A percentile compares a stretch with the other conserved stretches of the same genome.
These are phyloP conservation scores for Trametes cinnabarina DNA, from an alignment of 768 basidiomycete genomes.

Conservation along the genomic window DNA sequence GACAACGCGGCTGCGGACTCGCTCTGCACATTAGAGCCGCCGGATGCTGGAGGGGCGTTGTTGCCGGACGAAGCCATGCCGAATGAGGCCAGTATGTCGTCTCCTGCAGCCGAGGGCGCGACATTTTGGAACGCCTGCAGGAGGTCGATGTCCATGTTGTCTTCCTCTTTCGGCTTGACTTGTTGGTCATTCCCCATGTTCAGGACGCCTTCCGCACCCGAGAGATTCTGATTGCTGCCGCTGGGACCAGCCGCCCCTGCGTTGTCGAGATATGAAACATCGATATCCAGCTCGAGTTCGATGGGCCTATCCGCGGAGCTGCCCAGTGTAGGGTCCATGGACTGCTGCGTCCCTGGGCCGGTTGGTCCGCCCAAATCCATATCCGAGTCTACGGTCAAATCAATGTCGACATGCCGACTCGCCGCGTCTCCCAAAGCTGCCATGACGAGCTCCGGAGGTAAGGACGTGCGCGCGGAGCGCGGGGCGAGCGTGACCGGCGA, in stretches of 20 bases:
- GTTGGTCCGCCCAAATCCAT: conserved; percentile 19
- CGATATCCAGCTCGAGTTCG: conserved; percentile 75
- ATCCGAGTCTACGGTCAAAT: conserved; percentile 47
- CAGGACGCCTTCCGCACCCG: conserved; percentile 6
- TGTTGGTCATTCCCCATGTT: background rate
- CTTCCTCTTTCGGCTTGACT: conserved; percentile 20
- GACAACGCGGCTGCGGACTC: conserved; percentile 13
- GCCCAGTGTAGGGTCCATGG: conserved; percentile 43
- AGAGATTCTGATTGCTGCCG: conserved; percentile 13
- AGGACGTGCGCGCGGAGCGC: conserved; percentile 61
- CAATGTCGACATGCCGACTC: conserved; percentile 48
- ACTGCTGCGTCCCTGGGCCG: conserved; percentile 18
- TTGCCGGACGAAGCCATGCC: background rate
- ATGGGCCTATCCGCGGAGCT: conserved; percentile 79
- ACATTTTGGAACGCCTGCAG: conserved; percentile 5
- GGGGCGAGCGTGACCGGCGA: conserved; percentile 84
- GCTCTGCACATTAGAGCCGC: background rate
- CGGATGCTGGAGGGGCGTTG: background rate
- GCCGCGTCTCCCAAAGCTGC: conserved; percentile 38
- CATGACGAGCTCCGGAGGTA: conserved; percentile 61
- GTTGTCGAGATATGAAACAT: conserved; percentile 45
- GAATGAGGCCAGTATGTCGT: conserved; percentile 17
- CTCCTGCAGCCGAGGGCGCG: background rate
- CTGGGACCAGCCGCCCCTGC: conserved; percentile 2
- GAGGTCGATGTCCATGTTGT: conserved; percentile 14